phyloP scores from a whole-genome alignment of 169 alveolate species.

The Plasmodium malariae region DNA sequence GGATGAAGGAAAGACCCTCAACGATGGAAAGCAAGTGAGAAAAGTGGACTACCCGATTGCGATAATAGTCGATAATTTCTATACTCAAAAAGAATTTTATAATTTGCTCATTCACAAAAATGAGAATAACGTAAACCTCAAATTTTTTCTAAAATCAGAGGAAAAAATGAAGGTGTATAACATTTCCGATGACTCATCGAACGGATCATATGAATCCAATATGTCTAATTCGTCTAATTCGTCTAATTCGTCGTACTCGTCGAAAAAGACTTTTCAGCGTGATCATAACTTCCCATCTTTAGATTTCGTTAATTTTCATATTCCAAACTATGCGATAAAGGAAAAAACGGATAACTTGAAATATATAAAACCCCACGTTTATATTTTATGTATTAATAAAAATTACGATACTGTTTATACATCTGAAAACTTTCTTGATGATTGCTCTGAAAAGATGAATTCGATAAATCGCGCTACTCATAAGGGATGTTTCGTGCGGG shows the following conservation, averaged over 20 bases:
- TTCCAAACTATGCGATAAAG: conserved; percentile 30
- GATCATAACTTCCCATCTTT: too few relatives aligned
- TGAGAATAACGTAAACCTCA: neutral
- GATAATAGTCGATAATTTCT: conserved; percentile 60
- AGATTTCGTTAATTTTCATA: conserved; percentile 2
- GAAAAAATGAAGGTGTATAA: conserved; percentile 10
- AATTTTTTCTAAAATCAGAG: conserved; percentile 7
- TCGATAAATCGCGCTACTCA: conserved; percentile 2
- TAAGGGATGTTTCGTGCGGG: neutral
- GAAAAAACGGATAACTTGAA: conserved; percentile 40
- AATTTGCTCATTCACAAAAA: conserved; percentile 37
- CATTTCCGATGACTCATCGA: conserved; percentile 18
- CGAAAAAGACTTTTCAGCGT: too few relatives aligned
- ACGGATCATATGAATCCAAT: too few relatives aligned
- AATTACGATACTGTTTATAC: conserved; percentile 47
- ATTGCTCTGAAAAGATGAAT: conserved; percentile 40
- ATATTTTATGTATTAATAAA: conserved; percentile 67
- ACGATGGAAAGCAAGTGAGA: neutral
- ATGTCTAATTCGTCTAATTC: too few relatives aligned
- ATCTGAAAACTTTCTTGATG: conserved; percentile 22
- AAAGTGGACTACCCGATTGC: conserved; percentile 69
- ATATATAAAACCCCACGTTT: conserved; percentile 56
- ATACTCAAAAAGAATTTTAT: conserved; percentile 70
- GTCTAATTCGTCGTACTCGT: too few relatives aligned
- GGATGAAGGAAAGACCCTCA: neutral